Conservation (phyloP, 495 filamentous ascomycete species). For the Jackrogersella minutella region DNA sequence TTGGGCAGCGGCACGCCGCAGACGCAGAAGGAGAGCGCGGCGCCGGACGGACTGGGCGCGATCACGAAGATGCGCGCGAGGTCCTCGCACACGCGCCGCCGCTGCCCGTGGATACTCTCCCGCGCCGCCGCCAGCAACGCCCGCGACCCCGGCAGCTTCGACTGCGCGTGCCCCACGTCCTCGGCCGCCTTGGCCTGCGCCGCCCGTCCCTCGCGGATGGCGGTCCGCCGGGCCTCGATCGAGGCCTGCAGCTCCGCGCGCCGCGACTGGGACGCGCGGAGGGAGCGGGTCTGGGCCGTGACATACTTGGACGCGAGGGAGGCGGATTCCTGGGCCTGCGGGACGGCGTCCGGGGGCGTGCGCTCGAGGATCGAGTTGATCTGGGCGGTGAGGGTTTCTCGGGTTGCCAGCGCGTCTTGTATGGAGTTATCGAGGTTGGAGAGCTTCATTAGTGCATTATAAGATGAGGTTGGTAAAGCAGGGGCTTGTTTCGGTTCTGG, state of each 20-base stretch:
- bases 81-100: conserved; percentile 85
- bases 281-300: conserved; percentile 65
- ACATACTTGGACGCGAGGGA: conserved; percentile 67
- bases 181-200: conserved; percentile 64
- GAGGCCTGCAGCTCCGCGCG: conserved; percentile 70
- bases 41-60: conserved; percentile 60
- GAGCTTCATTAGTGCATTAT: conserved; percentile 88
- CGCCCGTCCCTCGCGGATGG: conserved; percentile 69
- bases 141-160: conserved; percentile 64
- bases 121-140: conserved; percentile 63
- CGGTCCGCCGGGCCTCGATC: conserved; percentile 68
- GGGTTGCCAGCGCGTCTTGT: conserved; percentile 84
- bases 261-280: conserved; percentile 66
- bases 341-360: conserved; percentile 56
- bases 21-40: conserved; percentile 78
- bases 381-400: conserved; percentile 75
- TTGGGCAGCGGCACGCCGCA: conserved; percentile 79
- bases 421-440: conserved; percentile 91
- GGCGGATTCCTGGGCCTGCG: conserved; percentile 70
- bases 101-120: conserved; percentile 77
- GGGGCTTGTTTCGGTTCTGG: conserved; percentile 56
- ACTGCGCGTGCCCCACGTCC: conserved; percentile 63
- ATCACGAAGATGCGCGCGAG: conserved; percentile 81
- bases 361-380: conserved; percentile 76
- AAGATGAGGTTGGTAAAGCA: conserved; percentile 72